Percentiles rank a stretch among this genome's conserved stretches.
phyloP scores from a whole-genome alignment of 129 eudicot genomes.

The Mikania micrantha region DNA sequence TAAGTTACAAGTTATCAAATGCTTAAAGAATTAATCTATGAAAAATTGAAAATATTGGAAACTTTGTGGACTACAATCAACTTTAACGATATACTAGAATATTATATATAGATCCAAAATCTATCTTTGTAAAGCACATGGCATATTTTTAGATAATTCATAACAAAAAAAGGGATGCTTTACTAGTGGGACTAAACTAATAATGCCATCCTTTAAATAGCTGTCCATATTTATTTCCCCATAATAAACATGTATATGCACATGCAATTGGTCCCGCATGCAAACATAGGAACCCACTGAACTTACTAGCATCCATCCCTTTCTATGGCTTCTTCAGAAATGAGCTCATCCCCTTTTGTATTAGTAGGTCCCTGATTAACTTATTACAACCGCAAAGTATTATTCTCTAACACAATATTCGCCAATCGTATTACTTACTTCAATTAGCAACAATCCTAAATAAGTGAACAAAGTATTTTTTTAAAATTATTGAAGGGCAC shows the following conservation, averaged over 20 bases:
- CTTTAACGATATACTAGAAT: background rate
- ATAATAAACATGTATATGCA: constrained; percentile 14
- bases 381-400: constrained; percentile 28
- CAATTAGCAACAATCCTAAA: constrained; percentile 9
- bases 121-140: background rate
- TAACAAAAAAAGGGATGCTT: background rate
- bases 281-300: constrained; percentile 21
- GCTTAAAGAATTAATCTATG: background rate
- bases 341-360: constrained; percentile 2
- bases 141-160: background rate
- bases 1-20: background rate
- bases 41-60: background rate
- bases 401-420: constrained; percentile 17
- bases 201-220: constrained; percentile 20
- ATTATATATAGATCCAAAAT: background rate
- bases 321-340: background rate
- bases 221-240: constrained; percentile 22
- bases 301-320: constrained; percentile 4
- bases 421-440: constrained; percentile 11
- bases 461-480: background rate
- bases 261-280: constrained; percentile 27
- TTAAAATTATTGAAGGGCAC: background rate
- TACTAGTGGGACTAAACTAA: constrained; percentile 9
- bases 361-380: constrained; percentile 19
- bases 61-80: background rate